Evolutionary conservation across 345 rosid genomes (phyloP).

Genomic region (Citrus cavaleriei): DNA sequence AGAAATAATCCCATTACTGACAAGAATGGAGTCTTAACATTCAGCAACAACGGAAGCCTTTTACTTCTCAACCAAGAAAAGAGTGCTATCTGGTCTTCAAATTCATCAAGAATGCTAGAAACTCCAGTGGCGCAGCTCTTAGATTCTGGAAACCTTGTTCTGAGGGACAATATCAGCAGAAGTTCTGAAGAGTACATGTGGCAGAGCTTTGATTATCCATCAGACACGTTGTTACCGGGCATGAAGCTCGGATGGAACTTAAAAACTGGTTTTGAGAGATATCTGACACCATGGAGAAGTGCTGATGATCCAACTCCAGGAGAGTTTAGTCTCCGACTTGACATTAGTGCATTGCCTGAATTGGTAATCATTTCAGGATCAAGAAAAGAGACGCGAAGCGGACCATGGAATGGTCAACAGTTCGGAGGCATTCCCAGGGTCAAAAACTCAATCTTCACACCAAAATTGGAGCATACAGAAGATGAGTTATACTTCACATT

Average conservation of each 20-base stretch:
- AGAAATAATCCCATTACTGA: slow-evolving; percentile 30
- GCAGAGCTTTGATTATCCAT: slow-evolving; percentile 45
- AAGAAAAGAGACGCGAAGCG: slow-evolving; percentile 15
- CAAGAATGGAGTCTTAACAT: slow-evolving; percentile 22
- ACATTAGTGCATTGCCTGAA: slow-evolving; percentile 23
- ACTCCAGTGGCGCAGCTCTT: slow-evolving; percentile 33
- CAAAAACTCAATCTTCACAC: slow-evolving; percentile 13
- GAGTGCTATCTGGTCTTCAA: slow-evolving; percentile 33
- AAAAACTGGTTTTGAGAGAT: slow-evolving; percentile 10
- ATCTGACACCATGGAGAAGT: slow-evolving; percentile 27
- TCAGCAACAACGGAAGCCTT: slow-evolving; percentile 26
- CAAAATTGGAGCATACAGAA: slow-evolving; percentile 6
- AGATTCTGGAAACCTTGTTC: slow-evolving; percentile 46
- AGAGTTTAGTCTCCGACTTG: slow-evolving; percentile 14
- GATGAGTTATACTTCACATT: slow-evolving; percentile 19
- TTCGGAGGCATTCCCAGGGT: slow-evolving; percentile 34
- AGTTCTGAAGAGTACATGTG: slow-evolving; percentile 15
- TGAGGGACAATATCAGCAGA: slow-evolving; percentile 11
- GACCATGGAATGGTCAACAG: slow-evolving; percentile 33
- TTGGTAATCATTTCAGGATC: slow-evolving; percentile 5
- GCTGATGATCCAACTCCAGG: slow-evolving; percentile 25
- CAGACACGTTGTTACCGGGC: slow-evolving; percentile 34
- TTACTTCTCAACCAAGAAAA: slow-evolving; percentile 20
- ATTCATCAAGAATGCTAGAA: slow-evolving; percentile 6
- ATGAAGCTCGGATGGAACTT: slow-evolving; percentile 41